A percentile compares a stretch with the other conserved stretches of the same genome.
phyloP scores from a whole-genome alignment of 176 grass and related monocot species.

The Carex parvula region DNA sequence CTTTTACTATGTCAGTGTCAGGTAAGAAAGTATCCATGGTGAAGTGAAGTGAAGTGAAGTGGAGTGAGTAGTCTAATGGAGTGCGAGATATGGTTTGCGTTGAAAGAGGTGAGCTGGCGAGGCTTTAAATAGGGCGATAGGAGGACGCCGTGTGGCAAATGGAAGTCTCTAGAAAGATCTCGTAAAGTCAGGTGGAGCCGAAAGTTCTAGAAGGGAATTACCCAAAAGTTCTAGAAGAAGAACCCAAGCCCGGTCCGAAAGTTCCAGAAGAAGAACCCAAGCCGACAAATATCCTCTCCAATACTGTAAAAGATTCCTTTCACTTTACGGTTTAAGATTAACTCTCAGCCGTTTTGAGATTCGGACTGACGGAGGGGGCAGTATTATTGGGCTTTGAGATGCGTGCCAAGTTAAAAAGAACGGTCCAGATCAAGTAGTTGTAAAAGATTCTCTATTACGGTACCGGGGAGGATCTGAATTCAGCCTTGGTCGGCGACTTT shows the following conservation, averaged over 20 bases:
- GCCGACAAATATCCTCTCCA: neutral
- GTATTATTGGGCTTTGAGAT: too few species aligned
- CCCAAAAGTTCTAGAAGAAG: too few species aligned
- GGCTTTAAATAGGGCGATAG: neutral
- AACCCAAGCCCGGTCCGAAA: neutral
- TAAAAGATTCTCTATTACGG: too few species aligned
- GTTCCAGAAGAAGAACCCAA: neutral
- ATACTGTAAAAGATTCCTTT: too few species aligned
- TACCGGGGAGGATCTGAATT: too few species aligned
- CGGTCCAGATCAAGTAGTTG: too few species aligned
- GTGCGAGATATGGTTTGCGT: neutral
- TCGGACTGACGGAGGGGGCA: too few species aligned
- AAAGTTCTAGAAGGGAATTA: neutral
- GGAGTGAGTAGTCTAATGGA: neutral
- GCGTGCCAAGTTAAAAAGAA: too few species aligned
- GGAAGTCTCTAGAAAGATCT: slow-evolving; percentile 16
- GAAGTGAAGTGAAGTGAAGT: neutral
- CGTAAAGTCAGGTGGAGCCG: neutral
- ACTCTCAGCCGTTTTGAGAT: too few species aligned
- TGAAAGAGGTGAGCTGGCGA: neutral
- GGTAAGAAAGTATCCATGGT: slow-evolving; percentile 10
- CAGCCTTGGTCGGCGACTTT: neutral
- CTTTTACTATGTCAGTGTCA: slow-evolving; percentile 45
- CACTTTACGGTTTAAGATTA: too few species aligned
- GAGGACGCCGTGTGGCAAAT: neutral